Base-by-base conservation (phyloP, 2,329 filamentous ascomycete species). In the Fusarium mundagurra region DNA sequence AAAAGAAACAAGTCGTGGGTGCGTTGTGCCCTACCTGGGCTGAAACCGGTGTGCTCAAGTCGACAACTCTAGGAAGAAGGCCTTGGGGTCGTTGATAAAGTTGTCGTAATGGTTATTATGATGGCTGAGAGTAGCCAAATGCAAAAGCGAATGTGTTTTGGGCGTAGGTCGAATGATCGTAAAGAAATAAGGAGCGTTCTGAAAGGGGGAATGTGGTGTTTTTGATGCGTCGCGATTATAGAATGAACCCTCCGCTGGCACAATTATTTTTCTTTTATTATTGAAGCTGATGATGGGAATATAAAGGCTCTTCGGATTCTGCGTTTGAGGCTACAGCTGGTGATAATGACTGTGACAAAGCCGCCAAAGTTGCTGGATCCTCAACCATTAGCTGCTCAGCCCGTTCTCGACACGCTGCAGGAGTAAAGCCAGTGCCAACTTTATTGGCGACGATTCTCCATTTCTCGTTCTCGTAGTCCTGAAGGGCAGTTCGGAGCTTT, bases 381-480 rank as follows among this genome's bases (percentile, higher is more conserved):
- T 85, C 86, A 41, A 84, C 86, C 45, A 84, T 78, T 48, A 95
- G 83, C 83, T 94, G 89, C 67, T 89, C 85, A 38, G 92, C 92
- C 78, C 94, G 92, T 79, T 97, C 94, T 82, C 93, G 92, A 84
- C 95, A 98, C 50, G 95, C 94, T 41, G 91, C 90, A 45, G 95
- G 94, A 43, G 94, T 96, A 81, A 97, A 97, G 53, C 95, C 95
- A 58, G 92, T 93, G 70, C 95, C 95, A 78, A 98, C 93, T 84
- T 97, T 98, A 79, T 93, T 93, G 68, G 95, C 93, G 72, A 98
- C 92, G 80, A 97, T 94, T 76, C 94, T 92, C 95, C 95, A 98
- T 81, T 94, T 94, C 82, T 98, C 95, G 84, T 93, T 93, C 80
- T 96, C 94, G 85, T 96, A 96, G 82, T 96, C 94, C 80, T 93